phyloP scores from a whole-genome alignment of 2,329 filamentous ascomycete genomes.

The Colletotrichum musae region DNA sequence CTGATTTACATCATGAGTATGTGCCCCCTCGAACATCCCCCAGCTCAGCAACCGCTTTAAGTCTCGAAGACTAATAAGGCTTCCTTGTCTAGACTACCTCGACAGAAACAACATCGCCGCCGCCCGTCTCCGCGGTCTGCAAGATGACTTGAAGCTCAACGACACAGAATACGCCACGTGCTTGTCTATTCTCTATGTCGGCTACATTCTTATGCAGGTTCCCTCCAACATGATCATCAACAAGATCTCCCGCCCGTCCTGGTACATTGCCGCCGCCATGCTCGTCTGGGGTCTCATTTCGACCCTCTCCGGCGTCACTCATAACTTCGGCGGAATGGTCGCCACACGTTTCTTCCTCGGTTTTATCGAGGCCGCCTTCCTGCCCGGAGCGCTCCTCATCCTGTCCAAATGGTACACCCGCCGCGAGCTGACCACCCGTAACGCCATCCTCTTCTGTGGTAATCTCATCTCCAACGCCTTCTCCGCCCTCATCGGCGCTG shows the following conservation, averaged over 20 bases:
- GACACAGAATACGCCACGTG: slow-evolving; percentile 75
- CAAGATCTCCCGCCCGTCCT: slow-evolving; percentile 63
- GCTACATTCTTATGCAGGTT: slow-evolving; percentile 76
- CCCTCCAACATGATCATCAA: slow-evolving; percentile 73
- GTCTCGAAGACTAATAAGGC: slow-evolving; percentile 76
- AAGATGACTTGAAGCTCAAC: slow-evolving; percentile 70
- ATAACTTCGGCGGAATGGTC: slow-evolving; percentile 69
- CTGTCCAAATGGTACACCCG: slow-evolving; percentile 78
- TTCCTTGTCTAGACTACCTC: slow-evolving; percentile 65
- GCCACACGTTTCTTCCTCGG: slow-evolving; percentile 72
- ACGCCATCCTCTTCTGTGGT: slow-evolving; percentile 72
- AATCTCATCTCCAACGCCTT: slow-evolving; percentile 74
- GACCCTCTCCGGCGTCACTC: slow-evolving; percentile 66
- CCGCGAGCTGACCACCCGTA: slow-evolving; percentile 67
- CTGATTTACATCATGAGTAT: slow-evolving; percentile 76
- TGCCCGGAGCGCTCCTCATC: slow-evolving; percentile 74
- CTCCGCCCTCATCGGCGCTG: slow-evolving; percentile 70
- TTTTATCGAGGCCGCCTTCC: slow-evolving; percentile 75
- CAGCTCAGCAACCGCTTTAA: too few species aligned
- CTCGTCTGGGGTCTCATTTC: slow-evolving; percentile 73
- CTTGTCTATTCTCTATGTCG: slow-evolving; percentile 75
- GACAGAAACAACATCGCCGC: slow-evolving; percentile 79
- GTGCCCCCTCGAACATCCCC: neutral
- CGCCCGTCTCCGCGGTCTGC: slow-evolving; percentile 75
- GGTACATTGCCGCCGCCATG: slow-evolving; percentile 68